Conservation (phyloP, 108 stramenopile species). For the Hondaea fermentalgiana region DNA sequence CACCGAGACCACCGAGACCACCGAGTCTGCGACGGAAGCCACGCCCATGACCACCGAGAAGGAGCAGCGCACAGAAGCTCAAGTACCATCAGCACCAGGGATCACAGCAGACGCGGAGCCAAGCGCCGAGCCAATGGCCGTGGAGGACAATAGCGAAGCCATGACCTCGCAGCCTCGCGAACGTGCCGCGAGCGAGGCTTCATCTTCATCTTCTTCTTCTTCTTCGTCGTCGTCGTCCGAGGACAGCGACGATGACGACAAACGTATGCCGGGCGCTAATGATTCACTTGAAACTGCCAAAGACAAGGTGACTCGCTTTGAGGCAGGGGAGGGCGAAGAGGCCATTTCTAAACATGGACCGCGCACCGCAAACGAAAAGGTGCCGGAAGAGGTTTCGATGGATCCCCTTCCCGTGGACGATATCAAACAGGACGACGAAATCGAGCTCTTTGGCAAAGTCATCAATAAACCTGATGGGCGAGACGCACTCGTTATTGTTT, state of each 20-base stretch:
- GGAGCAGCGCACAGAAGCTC: too few species aligned
- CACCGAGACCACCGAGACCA: neutral
- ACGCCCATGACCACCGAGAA: neutral
- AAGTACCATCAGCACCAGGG: neutral
- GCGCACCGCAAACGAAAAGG: neutral
- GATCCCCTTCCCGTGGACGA: neutral
- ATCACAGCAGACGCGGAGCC: neutral
- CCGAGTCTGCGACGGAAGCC: neutral
- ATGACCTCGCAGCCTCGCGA: neutral
- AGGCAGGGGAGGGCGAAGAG: neutral
- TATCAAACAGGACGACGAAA: neutral
- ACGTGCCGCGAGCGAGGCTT: neutral
- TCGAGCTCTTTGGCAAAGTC: constrained; percentile 9
- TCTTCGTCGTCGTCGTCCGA: neutral
- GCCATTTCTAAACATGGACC: neutral
- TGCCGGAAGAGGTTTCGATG: neutral
- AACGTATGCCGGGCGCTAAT: neutral
- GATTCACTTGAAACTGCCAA: neutral
- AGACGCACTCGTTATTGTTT: neutral
- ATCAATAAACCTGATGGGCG: neutral
- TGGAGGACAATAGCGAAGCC: neutral
- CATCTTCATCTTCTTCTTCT: neutral
- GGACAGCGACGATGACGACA: neutral
- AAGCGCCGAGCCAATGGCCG: neutral
- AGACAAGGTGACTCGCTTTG: neutral